phyloP scores from a whole-genome alignment of 768 basidiomycete species.

The Macrolepiota fuliginosa region DNA sequence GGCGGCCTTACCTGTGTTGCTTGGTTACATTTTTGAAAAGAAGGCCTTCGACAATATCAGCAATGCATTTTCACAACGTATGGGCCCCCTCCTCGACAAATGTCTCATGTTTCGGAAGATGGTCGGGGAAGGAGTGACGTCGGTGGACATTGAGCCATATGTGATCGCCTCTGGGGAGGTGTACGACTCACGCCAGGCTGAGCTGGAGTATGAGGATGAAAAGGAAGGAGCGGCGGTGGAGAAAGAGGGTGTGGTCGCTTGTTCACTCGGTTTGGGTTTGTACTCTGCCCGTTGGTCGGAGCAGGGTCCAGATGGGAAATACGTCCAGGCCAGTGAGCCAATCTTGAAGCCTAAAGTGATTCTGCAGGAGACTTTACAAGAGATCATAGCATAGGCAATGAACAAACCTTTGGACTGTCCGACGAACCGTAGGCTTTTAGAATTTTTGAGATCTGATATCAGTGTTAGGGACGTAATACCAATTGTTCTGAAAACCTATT shows the following conservation, averaged over 20 bases:
- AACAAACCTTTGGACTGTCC: background rate
- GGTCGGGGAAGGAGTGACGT: constrained; percentile 26
- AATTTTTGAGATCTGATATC: no score
- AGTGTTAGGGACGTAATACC: no score
- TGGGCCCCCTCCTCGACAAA: constrained; percentile 25
- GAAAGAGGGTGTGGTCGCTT: constrained; percentile 11
- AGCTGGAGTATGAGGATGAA: constrained; percentile 22
- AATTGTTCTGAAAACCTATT: no score
- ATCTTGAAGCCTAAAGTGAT: constrained; percentile 15
- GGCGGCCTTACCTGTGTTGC: background rate
- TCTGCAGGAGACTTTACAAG: constrained; percentile 16
- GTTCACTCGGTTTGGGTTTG: constrained; percentile 14
- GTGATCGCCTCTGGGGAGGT: constrained; percentile 2
- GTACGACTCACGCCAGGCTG: constrained; percentile 12
- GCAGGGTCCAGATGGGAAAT: constrained; percentile 5
- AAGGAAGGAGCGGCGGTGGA: background rate
- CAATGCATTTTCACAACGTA: constrained; percentile 21
- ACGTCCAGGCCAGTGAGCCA: background rate
- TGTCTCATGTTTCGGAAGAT: constrained; percentile 24
- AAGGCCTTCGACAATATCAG: constrained; percentile 4
- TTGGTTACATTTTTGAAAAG: background rate
- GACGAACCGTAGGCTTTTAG: background rate
- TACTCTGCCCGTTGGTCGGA: background rate
- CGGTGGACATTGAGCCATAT: constrained; percentile 22
- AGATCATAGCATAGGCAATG: constrained; percentile 11